Evolutionary conservation across 2,329 filamentous ascomycete species (phyloP).

Genomic region (Hypomyces rosellus): DNA sequence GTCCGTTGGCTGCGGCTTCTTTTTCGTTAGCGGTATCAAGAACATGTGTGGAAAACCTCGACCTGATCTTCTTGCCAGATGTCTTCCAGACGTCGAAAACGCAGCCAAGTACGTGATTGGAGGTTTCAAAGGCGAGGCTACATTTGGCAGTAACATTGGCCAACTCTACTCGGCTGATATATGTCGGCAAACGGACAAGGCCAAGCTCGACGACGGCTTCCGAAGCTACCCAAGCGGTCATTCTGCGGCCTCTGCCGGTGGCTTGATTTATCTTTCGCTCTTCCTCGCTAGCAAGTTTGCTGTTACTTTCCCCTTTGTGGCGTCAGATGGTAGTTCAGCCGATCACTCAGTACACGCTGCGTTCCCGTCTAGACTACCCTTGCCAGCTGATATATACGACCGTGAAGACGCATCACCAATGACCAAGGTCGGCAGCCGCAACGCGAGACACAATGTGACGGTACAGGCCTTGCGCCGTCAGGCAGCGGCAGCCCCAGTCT

Average conservation of each 20-base stretch:
- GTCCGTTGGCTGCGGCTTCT: slow-evolving; percentile 64
- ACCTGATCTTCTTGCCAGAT: slow-evolving; percentile 77
- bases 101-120: slow-evolving; percentile 57
- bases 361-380: slow-evolving; percentile 62
- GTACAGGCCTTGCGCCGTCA: slow-evolving; percentile 50
- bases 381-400: slow-evolving; percentile 31
- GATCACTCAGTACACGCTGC: slow-evolving; percentile 54
- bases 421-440: slow-evolving; percentile 17
- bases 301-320: slow-evolving; percentile 65
- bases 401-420: slow-evolving; percentile 22
- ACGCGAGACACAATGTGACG: slow-evolving; percentile 24
- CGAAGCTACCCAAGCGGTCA: slow-evolving; percentile 61
- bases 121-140: slow-evolving; percentile 45
- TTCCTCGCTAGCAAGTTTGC: slow-evolving; percentile 81
- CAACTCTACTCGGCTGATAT: slow-evolving; percentile 70
- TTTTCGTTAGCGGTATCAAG: slow-evolving; percentile 83
- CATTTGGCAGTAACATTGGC: slow-evolving; percentile 39
- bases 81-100: slow-evolving; percentile 65
- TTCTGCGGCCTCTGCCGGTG: slow-evolving; percentile 65
- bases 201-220: slow-evolving; percentile 71
- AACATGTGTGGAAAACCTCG: slow-evolving; percentile 64
- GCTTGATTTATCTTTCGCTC: slow-evolving; percentile 77
- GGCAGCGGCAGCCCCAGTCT: slow-evolving; percentile 75
- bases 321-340: slow-evolving; percentile 38
- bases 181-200: slow-evolving; percentile 59